Evolutionary conservation across 345 rosid species (phyloP), one percentile per base, ranked within the genome.

Genomic region (Iberis pinnata): DNA sequence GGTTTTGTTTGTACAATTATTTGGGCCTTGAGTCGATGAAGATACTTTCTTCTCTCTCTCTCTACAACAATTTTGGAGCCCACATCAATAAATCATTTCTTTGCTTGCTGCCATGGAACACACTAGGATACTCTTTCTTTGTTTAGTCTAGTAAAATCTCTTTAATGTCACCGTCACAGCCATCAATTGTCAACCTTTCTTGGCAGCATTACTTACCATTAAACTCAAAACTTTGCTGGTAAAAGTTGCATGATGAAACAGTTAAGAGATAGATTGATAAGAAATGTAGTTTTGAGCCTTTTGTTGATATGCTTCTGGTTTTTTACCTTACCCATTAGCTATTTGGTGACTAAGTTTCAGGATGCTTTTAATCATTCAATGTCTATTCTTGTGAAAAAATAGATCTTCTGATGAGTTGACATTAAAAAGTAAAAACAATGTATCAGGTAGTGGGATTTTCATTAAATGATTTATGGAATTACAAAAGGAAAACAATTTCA

Each of bases 41-140:
- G n/a, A n/a, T n/a, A n/a, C n/a, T n/a, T n/a, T n/a, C n/a, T n/a
- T n/a, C n/a, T 40, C 17, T 53, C 27, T 57, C 61, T 33, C n/a
- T n/a, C n/a, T n/a, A n/a, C n/a, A n/a, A 32, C 35, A 54, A 67
- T 33, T 39, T 67, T 60, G 62, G 73, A 68, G 68, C 68, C 73
- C 73, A 68, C 73, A 56, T 35, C 59, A 68, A 68, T 68, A 68
- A 68, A 49, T 68, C 60, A 1, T n/a, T 49, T 42, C 56, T 61
- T 55, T 42, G n/a, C n/a, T n/a, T n/a, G 68, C 17, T 37, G 33
- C 68, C 68, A 62, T 68, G 47, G 54, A 51, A 37, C 55, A 62
- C 62, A 67, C 33, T 53, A 33, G 36, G 44, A 40, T 67, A n/a
- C n/a, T n/a, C n/a, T n/a, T n/a, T n/a, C n/a, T n/a, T n/a, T n/a